These are phyloP conservation scores for Arabidopsis thaliana DNA, from an alignment of 345 rosid genomes.

Conservation along the genomic window TAIR10.1 NC_003070.9:7316001-7316500, in stretches of 20 bases:
- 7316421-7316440: slow-evolving; percentile 27
- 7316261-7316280: slow-evolving; percentile 19
- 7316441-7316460: slow-evolving; percentile 23
- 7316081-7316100: slow-evolving; percentile 32
- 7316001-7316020: slow-evolving; percentile 28
- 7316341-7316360: slow-evolving; percentile 29
- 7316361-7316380: slow-evolving; percentile 23
- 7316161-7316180: slow-evolving; percentile 37
- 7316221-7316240: slow-evolving; percentile 31
- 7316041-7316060: slow-evolving; percentile 41
- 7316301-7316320: slow-evolving; percentile 32
- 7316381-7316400: slow-evolving; percentile 23
- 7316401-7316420: slow-evolving; percentile 25
- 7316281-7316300: slow-evolving; percentile 29
- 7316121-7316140: slow-evolving; percentile 32
- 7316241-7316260: slow-evolving; percentile 33
- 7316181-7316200: slow-evolving; percentile 32
- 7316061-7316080: slow-evolving; percentile 31
- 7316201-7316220: slow-evolving; percentile 10
- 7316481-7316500: slow-evolving; percentile 36
- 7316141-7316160: slow-evolving; percentile 31
- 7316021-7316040: slow-evolving; percentile 24
- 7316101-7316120: slow-evolving; percentile 40
- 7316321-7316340: slow-evolving; percentile 25
- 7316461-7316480: slow-evolving; percentile 36